Conservation (phyloP, 257 asterid genomes). For the Lantana camara region DNA sequence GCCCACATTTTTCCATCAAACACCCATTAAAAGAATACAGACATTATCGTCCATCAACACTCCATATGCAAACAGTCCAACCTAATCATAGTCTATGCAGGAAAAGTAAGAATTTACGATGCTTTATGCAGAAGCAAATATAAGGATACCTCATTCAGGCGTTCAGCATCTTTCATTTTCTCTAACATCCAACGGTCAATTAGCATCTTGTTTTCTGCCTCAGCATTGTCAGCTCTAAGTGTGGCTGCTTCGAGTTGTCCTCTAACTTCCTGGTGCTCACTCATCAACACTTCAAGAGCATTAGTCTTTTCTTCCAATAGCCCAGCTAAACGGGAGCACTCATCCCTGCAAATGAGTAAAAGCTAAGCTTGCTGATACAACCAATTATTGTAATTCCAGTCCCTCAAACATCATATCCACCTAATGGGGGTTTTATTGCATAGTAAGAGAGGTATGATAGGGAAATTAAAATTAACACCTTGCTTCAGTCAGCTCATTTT, state of each 20-base stretch:
- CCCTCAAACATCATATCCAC: conserved; percentile 10
- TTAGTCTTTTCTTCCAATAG: conserved; percentile 77
- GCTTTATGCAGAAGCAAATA: not conserved
- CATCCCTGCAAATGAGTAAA: conserved; percentile 61
- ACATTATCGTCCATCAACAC: too few relatives aligned
- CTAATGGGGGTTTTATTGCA: not conserved
- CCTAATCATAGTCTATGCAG: conserved; percentile 13
- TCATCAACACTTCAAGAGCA: conserved; percentile 78
- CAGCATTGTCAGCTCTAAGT: conserved; percentile 65
- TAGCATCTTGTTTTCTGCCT: conserved; percentile 80
- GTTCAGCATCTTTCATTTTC: conserved; percentile 95
- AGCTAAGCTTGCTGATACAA: conserved; percentile 15
- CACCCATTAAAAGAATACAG: not conserved
- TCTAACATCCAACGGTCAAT: conserved; percentile 92
- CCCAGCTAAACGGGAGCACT: conserved; percentile 62
- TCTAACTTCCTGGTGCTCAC: conserved; percentile 77
- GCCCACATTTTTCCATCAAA: conserved; percentile 19
- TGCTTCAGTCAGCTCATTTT: conserved; percentile 69
- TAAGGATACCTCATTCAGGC: conserved; percentile 75
- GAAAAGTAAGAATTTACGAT: conserved; percentile 10
- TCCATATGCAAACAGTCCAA: not conserved
- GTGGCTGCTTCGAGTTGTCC: conserved; percentile 66
- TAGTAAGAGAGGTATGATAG: conserved; percentile 4
- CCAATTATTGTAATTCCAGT: not conserved
- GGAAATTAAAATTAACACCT: conserved; percentile 46